Percentiles rank a stretch among this genome's conserved stretches.
Conservation (phyloP, 2,329 filamentous ascomycete species). For the Knufia fluminis region DNA sequence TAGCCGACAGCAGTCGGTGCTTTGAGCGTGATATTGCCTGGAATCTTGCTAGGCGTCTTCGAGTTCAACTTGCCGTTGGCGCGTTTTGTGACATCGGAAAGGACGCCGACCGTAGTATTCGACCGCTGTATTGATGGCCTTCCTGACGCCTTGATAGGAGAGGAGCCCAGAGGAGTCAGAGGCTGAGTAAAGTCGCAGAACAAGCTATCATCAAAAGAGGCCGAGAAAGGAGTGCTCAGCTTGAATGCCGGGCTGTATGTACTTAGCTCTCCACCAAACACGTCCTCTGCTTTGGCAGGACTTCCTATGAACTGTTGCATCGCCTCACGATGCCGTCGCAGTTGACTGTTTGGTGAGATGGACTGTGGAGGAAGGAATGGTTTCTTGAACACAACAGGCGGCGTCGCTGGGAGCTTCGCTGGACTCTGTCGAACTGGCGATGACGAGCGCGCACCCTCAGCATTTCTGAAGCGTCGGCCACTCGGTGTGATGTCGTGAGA, state of each 20-base stretch:
- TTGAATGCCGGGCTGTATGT: conserved; percentile 44
- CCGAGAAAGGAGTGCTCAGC: conserved; percentile 34
- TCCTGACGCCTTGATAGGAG: conserved; percentile 41
- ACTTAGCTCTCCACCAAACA: conserved; percentile 31
- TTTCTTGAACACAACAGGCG: conserved; percentile 59
- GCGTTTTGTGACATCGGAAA: conserved; percentile 36
- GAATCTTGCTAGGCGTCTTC: conserved; percentile 29
- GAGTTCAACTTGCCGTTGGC: conserved; percentile 29
- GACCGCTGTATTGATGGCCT: conserved; percentile 42
- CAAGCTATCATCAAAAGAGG: conserved; percentile 42
- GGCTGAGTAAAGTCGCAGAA: conserved; percentile 37
- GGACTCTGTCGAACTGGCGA: conserved; percentile 18
- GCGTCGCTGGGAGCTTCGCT: conserved; percentile 16
- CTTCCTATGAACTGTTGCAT: conserved; percentile 76
- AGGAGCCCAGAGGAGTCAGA: conserved; percentile 28
- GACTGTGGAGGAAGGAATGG: conserved; percentile 61
- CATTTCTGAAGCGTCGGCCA: conserved; percentile 42
- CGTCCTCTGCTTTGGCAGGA: conserved; percentile 45
- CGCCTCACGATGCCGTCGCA: conserved; percentile 76
- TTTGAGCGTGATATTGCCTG: conserved; percentile 21
- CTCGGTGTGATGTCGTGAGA: conserved; percentile 80
- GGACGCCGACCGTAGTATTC: conserved; percentile 41
- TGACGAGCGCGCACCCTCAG: conserved; percentile 15
- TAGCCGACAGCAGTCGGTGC: conserved; percentile 14
- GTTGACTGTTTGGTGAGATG: conserved; percentile 84